phyloP scores from a whole-genome alignment of 164 flowering plant species.

The Protea cynaroides region DNA sequence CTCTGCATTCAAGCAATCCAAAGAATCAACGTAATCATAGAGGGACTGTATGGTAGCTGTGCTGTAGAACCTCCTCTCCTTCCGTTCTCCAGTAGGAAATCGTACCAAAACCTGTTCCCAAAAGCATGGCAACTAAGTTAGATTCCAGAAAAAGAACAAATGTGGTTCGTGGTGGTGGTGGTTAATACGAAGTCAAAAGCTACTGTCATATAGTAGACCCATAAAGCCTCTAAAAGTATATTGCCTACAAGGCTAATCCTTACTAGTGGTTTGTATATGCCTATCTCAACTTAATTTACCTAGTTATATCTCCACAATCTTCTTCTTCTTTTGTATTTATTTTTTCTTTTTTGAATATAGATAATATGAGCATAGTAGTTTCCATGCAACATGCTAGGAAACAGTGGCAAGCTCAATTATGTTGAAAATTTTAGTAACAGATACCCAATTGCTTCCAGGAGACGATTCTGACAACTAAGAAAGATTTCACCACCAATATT shows the following conservation, averaged over 20 bases:
- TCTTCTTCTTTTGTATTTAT: no score
- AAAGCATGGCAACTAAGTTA: not conserved
- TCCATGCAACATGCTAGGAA: not conserved
- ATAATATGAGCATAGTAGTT: no score
- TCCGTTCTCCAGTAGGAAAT: conserved; percentile 88
- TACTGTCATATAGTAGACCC: not conserved
- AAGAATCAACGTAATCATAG: conserved; percentile 88
- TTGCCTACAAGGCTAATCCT: not conserved
- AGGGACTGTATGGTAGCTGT: conserved; percentile 56
- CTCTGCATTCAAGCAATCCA: conserved; percentile 69
- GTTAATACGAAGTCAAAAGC: not conserved
- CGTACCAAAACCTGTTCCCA: conserved; percentile 70
- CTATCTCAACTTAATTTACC: no score
- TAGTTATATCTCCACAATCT: no score
- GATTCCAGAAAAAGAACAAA: not conserved
- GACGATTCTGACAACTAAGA: no score
- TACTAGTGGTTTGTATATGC: no score
- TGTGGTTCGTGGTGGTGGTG: no score
- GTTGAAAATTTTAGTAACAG: not conserved
- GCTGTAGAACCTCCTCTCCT: conserved; percentile 77
- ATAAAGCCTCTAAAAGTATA: not conserved
- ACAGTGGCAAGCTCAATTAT: not conserved
- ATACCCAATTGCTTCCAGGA: no score
- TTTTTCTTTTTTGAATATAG: no score
- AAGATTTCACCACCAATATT: no score